Conservation (phyloP, 257 asterid species). For the Forsythia viridissima region DNA sequence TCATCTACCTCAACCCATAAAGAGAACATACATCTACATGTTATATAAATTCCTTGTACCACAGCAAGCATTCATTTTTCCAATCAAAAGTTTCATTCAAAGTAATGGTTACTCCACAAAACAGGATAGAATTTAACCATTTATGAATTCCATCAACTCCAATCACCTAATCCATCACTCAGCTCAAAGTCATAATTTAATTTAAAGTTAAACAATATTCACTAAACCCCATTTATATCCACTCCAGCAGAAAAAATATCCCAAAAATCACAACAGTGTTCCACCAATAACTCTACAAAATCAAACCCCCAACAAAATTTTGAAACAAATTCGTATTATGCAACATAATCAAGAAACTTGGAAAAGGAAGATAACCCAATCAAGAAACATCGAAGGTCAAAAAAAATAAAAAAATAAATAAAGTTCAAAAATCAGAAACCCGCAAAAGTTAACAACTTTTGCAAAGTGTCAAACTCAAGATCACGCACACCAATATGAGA, state of each 20-base stretch:
- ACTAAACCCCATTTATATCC: neutral
- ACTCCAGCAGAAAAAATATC: neutral
- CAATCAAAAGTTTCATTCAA: neutral
- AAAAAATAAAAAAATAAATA: neutral
- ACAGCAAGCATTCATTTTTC: neutral
- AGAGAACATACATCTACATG: too few species aligned
- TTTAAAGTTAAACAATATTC: neutral
- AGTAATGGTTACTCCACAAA: neutral
- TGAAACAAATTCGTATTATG: neutral
- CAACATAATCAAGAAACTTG: constrained; percentile 1
- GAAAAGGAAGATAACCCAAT: neutral
- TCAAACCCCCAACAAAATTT: neutral
- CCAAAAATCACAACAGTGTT: neutral
- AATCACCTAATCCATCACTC: neutral
- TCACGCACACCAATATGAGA: too few species aligned
- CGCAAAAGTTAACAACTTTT: too few species aligned
- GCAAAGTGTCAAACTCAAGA: too few species aligned
- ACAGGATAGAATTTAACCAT: neutral
- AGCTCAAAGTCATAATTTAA: neutral
- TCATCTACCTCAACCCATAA: too few species aligned
- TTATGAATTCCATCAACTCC: constrained; percentile 7
- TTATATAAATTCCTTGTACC: neutral
- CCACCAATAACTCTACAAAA: neutral
- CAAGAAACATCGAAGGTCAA: neutral
- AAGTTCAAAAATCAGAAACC: neutral